Percentiles rank a stretch among this genome's conserved stretches.
Conservation (phyloP, 2,329 filamentous ascomycete species). For the Trichothecium roseum region DNA sequence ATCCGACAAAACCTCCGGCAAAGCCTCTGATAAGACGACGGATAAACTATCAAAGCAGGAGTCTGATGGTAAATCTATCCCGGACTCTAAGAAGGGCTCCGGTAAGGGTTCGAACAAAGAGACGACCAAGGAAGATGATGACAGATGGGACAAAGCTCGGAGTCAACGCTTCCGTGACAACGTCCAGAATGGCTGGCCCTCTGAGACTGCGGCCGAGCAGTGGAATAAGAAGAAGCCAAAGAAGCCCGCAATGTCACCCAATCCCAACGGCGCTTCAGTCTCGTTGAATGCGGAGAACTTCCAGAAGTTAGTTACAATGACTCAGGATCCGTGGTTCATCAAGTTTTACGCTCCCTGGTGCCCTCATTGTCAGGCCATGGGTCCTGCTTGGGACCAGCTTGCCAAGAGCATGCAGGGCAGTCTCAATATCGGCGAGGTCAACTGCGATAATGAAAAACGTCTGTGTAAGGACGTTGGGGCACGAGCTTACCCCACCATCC, state of each 20-base stretch:
- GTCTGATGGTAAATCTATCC: conserved; percentile 3
- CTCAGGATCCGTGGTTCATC: conserved; percentile 91
- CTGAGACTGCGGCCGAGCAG: conserved; percentile 6
- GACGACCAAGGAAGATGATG: background rate
- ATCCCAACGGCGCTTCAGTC: conserved; percentile 65
- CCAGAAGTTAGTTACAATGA: conserved; percentile 73
- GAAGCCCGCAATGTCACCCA: conserved; percentile 37
- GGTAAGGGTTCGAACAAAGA: background rate
- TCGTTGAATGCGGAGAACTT: conserved; percentile 76
- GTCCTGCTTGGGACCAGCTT: conserved; percentile 80
- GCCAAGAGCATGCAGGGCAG: conserved; percentile 83
- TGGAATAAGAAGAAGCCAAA: conserved; percentile 7
- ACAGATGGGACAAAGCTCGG: conserved; percentile 8
- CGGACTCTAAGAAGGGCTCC: background rate
- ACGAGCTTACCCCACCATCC: conserved; percentile 73
- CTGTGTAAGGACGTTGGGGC: conserved; percentile 89
- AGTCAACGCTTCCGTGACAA: conserved; percentile 8
- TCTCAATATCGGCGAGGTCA: conserved; percentile 90
- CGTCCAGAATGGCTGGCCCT: conserved; percentile 3
- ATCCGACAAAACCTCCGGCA: background rate
- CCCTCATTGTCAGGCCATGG: conserved; percentile 86
- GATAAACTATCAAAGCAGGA: conserved; percentile 3
- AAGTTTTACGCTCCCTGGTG: conserved; percentile 99
- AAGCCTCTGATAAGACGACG: background rate
- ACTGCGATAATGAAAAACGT: conserved; percentile 75